Base-by-base conservation (phyloP, 1,139 yeast species). In the Pichia sp. region DNA sequence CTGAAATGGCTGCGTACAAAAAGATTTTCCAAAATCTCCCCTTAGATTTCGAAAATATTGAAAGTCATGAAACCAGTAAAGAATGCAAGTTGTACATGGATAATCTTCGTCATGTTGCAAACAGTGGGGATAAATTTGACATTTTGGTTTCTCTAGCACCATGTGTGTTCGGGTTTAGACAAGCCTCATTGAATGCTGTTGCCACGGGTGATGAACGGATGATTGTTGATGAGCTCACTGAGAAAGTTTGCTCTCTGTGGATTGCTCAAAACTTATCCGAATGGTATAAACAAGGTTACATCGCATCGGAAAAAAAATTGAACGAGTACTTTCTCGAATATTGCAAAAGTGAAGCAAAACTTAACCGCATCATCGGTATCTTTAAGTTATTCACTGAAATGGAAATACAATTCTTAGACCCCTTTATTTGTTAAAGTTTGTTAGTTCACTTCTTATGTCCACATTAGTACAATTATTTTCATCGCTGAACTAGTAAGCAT, bases 111-210 rank as follows among this genome's bases (percentile, higher is more conserved):
- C 66, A 71, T 25, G 59, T 77, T 8, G 80, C 81, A 2, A 67
- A 66, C 27, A 65, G 69, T 14, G 81, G 78, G 51, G 81, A 77
- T 69, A 56, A 78, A 26, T 83, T 79, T 18, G 48, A 50, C 12
- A 67, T 80, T 34, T 73, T 74, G 42, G 69, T 77, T 6, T 84
- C 93, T 0, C 58, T 83, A 35, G 72, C 87, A 3, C 94, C 95
- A 0, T 84, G 94, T 56, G 60, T 82, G 29, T 72, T 78, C 53
- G 95, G 94, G 1, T 82, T 32, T 18, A 18, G 23, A 11, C 22
- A n/a, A 3, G 34, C 42, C 2, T 16, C 28, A 12, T 8, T 18
- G 2, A 31, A 22, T 25, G 32, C 37, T 3, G 7, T 14, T 9
- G 9, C 12, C 38, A 51, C 60, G n/a, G 29, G 47, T 14, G 40